Base-by-base conservation (phyloP, 2,329 filamentous ascomycete genomes). In the Fusarium sarcochroum region DNA sequence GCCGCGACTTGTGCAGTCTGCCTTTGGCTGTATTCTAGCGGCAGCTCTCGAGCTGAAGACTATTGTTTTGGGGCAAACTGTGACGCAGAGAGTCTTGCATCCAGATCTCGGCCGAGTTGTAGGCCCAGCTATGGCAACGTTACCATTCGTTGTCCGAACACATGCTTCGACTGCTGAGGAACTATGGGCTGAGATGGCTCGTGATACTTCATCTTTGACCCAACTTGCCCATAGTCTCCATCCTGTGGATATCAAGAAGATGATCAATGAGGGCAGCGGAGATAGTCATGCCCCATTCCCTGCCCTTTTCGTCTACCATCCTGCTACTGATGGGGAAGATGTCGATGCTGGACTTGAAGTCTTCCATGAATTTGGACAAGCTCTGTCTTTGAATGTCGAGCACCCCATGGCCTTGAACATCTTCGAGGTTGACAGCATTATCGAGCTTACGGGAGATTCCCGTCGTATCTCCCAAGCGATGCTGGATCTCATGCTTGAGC, bases 361-460 rank as follows among this genome's bases (percentile, higher is more conserved):
- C 15, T 67, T 67, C 38, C 38, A 37, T 3, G 58, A 68, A 8
- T 34, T 40, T 3, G 64, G 58, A 1, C 64, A 67, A 9, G 64
- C 64, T 0, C 21, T 67, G 10, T 68, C 63, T 2, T 51, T 67
- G 3, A 68, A 67, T 3, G 64, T 67, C 9, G 64, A 67, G 6
- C 64, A 67, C 13, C 58, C 63, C 0, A 58, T 67, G 8, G 64
- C 64, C 0, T 3, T 67, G 5, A 67, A 67, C 18, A 47, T 64
- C 2, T 68, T 67, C 8, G 64, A 67, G 14, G 42, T 20, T 1
- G 20, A 27, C 2, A 37, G 45, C 2, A 34, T 20, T 0, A 41
- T 67, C 1, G 64, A 67, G 11, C 63, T 68, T 8, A 67, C 63
- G 6, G 64, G 64, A 7, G 63, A 67, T 9, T 51, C 58, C 1